Conservation (phyloP, 169 alveolate genomes). For the Eimeria necatrix region DNA sequence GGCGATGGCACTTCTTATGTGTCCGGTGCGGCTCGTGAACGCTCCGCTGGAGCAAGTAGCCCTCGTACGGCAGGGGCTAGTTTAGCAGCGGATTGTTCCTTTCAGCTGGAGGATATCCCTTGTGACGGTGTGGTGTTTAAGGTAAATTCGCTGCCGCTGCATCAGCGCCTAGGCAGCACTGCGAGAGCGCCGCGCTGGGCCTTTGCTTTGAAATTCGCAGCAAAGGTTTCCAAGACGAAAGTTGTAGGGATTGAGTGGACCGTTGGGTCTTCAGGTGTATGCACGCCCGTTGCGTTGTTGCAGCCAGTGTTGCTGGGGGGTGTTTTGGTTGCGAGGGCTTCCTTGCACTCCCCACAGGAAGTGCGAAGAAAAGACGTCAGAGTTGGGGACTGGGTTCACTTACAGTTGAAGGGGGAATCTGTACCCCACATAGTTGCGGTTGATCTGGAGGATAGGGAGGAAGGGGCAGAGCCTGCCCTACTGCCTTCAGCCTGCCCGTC, state of each 20-base stretch:
- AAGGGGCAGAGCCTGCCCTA: neutral
- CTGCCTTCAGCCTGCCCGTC: neutral
- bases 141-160: neutral
- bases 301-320: slow-evolving; percentile 56
- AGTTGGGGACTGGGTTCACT: slow-evolving; percentile 30
- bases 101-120: slow-evolving; percentile 14
- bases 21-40: neutral
- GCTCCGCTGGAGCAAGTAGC: neutral
- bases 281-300: slow-evolving; percentile 44
- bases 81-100: neutral
- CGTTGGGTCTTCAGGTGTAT: slow-evolving; percentile 46
- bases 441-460: neutral
- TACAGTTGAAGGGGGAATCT: slow-evolving; percentile 39
- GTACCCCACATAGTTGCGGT: slow-evolving; percentile 12
- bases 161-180: slow-evolving; percentile 31
- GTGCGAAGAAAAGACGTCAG: slow-evolving; percentile 24
- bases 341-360: slow-evolving; percentile 44
- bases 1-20: neutral
- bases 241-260: slow-evolving; percentile 31
- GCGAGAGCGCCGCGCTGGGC: slow-evolving; percentile 61
- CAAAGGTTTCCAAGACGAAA: neutral
- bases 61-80: neutral
- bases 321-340: neutral
- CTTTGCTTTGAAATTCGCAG: slow-evolving; percentile 34
- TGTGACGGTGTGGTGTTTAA: slow-evolving; percentile 51